Evolutionary conservation across 345 rosid genomes (phyloP).

Genomic region (Gynandropsis gynandra): DNA sequence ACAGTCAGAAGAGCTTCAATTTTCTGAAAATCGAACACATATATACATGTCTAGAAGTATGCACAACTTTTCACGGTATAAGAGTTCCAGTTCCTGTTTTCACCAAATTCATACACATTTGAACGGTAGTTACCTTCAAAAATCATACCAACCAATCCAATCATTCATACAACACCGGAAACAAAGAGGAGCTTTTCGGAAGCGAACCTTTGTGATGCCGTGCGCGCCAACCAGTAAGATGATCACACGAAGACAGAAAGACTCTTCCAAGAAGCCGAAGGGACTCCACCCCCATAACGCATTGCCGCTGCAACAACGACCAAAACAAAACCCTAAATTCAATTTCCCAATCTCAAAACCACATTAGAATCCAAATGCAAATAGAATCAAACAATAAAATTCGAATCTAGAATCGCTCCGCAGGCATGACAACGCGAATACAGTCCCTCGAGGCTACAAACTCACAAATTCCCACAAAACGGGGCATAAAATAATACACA

Average conservation of each 20-base stretch:
- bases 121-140: slow-evolving; percentile 5
- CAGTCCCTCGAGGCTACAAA: slow-evolving; percentile 14
- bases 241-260: slow-evolving; percentile 15
- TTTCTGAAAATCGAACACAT: not conserved
- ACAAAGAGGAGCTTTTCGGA: slow-evolving; percentile 8
- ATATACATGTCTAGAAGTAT: slow-evolving; percentile 5
- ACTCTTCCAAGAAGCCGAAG: slow-evolving; percentile 1
- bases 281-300: slow-evolving; percentile 18
- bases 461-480: not conserved
- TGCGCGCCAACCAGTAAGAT: slow-evolving; percentile 10
- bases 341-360: slow-evolving; percentile 10
- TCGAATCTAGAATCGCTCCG: slow-evolving; percentile 22
- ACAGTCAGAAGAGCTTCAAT: slow-evolving; percentile 4
- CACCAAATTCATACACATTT: slow-evolving; percentile 3
- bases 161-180: too few relatives aligned
- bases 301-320: slow-evolving; percentile 28
- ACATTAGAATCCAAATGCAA: slow-evolving; percentile 13
- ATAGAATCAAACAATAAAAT: slow-evolving; percentile 14
- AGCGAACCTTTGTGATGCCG: slow-evolving; percentile 16
- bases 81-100: not conserved
- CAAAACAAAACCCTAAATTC: slow-evolving; percentile 37
- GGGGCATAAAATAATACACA: not conserved
- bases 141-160: too few relatives aligned
- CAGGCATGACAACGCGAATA: slow-evolving; percentile 26
- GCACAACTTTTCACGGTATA: not conserved